phyloP scores from a whole-genome alignment of 2,329 filamentous ascomycete genomes.

The Pseudogymnoascus pannorum region DNA sequence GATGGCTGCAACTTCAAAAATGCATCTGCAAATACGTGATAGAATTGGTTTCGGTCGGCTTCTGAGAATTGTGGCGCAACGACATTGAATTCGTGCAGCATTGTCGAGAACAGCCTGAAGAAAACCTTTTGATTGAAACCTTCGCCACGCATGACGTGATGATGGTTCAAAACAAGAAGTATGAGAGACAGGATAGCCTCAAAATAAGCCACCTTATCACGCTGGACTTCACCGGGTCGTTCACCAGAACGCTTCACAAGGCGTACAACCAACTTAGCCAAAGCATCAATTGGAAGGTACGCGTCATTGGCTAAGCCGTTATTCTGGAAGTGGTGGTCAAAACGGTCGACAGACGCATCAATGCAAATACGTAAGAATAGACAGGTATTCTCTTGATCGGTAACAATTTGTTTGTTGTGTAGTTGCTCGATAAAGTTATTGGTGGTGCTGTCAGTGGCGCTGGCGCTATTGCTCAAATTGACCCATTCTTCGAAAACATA shows the following conservation, averaged over 20 bases:
- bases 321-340: conserved; percentile 59
- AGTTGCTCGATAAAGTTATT: conserved; percentile 78
- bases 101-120: conserved; percentile 78
- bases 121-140: conserved; percentile 83
- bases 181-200: conserved; percentile 72
- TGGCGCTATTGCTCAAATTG: conserved; percentile 69
- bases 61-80: conserved; percentile 51
- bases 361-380: conserved; percentile 75
- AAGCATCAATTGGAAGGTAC: conserved; percentile 63
- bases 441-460: conserved; percentile 63
- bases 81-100: conserved; percentile 66
- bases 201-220: conserved; percentile 62
- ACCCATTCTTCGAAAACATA: conserved; percentile 97
- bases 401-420: conserved; percentile 65
- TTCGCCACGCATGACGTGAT: conserved; percentile 74
- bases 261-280: conserved; percentile 71
- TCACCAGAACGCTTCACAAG: conserved; percentile 68
- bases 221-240: conserved; percentile 47
- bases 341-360: conserved; percentile 70
- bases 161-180: conserved; percentile 74
- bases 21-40: conserved; percentile 63
- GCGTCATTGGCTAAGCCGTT: conserved; percentile 51
- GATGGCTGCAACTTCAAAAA: conserved; percentile 69
- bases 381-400: conserved; percentile 66
- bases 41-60: conserved; percentile 61